Percentiles rank a stretch among this genome's conserved stretches.
These are phyloP conservation scores for Dendrocalamus latiflorus DNA, from an alignment of 202 grass and related monocot genomes.

Conservation along the genomic window DNA sequence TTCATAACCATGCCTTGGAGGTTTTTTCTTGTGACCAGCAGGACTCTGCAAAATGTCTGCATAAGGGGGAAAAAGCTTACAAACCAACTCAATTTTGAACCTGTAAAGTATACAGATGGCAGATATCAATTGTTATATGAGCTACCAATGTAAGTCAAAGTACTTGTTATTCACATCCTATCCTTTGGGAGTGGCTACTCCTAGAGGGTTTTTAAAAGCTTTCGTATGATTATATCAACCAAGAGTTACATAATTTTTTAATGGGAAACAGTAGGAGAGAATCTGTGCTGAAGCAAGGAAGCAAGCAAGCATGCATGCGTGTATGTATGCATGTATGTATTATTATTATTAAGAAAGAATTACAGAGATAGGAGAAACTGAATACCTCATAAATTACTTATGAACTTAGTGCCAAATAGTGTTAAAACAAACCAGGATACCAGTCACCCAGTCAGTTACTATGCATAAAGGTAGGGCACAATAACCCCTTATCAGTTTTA, in stretches of 20 bases:
- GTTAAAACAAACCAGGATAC: neutral
- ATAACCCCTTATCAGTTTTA: neutral
- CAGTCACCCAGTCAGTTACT: neutral
- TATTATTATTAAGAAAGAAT: too few relatives aligned
- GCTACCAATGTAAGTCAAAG: neutral
- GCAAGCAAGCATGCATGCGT: too few relatives aligned
- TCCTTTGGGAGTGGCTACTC: neutral
- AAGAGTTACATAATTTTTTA: neutral
- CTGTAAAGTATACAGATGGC: neutral
- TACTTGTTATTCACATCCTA: neutral
- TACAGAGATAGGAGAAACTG: neutral
- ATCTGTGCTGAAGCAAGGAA: neutral
- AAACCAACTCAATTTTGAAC: slow-evolving; percentile 19
- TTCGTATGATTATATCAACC: neutral
- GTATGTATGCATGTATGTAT: too few relatives aligned
- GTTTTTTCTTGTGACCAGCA: slow-evolving; percentile 45
- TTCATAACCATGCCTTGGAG: slow-evolving; percentile 58
- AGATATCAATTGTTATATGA: slow-evolving; percentile 4
- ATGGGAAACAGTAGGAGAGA: neutral
- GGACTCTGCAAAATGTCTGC: slow-evolving; percentile 78
- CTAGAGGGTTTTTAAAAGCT: neutral
- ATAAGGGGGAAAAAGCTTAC: slow-evolving; percentile 3
- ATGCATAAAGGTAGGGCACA: neutral
- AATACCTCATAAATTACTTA: neutral
- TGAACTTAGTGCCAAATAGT: neutral